These are phyloP conservation scores for Neonectria hederae DNA, from an alignment of 2,329 filamentous ascomycete species.

Conservation along the genomic window DNA sequence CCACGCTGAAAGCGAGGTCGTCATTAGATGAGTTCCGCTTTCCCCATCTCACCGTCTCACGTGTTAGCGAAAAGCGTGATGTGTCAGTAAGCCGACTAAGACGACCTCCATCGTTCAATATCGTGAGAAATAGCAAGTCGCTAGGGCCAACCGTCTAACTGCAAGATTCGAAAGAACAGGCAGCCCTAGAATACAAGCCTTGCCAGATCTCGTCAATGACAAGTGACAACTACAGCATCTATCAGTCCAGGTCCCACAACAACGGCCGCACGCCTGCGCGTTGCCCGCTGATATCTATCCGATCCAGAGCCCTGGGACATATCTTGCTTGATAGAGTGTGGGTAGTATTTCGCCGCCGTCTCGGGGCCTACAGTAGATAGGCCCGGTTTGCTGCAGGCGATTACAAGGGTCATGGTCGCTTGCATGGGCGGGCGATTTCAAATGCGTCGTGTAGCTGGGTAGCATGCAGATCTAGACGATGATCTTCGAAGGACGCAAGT, in stretches of 20 bases:
- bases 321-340: background rate
- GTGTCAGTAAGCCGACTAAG: background rate
- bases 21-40: background rate
- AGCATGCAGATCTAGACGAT: background rate
- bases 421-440: slow-evolving; percentile 3
- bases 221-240: background rate
- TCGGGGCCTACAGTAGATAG: background rate
- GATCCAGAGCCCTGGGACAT: background rate
- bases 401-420: background rate
- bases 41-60: background rate
- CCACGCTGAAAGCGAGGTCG: background rate
- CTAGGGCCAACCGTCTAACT: background rate
- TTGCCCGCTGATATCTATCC: slow-evolving; percentile 6
- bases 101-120: background rate
- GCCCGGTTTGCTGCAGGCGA: background rate
- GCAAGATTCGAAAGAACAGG: background rate
- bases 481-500: background rate
- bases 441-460: background rate
- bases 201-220: background rate
- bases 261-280: background rate
- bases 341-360: background rate
- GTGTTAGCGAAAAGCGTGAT: background rate
- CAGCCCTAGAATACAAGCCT: background rate
- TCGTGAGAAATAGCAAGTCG: background rate
- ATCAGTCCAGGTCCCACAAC: background rate